Evolutionary conservation across 2,329 filamentous ascomycete genomes (phyloP), one percentile per base, ranked within the genome.

Genomic region (Colletotrichum sp.): DNA sequence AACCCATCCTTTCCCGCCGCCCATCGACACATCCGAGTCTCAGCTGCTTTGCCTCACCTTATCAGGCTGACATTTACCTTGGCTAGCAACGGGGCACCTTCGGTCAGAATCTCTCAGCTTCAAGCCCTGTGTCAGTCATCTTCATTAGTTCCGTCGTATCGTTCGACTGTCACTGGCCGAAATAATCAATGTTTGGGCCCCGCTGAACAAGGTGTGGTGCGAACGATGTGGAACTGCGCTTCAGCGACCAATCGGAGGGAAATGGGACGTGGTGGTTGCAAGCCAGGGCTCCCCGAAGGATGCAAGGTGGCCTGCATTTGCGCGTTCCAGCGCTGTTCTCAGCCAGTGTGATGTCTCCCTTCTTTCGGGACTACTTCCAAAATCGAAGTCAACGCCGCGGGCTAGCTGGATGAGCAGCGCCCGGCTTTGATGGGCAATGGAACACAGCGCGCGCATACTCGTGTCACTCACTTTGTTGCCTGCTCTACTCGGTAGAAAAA

Each of bases 131-230:
- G 57, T 62, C 69, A 68, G 57, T 68, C n/a, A 33, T 43, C 5
- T 4, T 62, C 16, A 31, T 36, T 57, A n/a, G 27, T 29, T 51
- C 18, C 21, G 33, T 21, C 38, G 31, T 62, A 63, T 70, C 66
- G 43, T 24, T 16, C 13, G 7, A 57, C 29, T 57, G 16, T 71
- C 6, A 66, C 61, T 70, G 67, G 71, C 9, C 31, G 11, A 21
- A 15, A 15, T 58, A 16, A 16, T 31, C n/a, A 8, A 13, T 24
- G 18, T 33, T 8, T 29, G 8, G 27, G 43, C 18, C 27, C 61
- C 70, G 59, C 59, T 65, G 71, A 73, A 62, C 57, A 73, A 61
- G 55, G 68, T 73, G 68, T 62, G 67, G 71, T 64, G 34, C 12
- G 43, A 58, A 54, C 18, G 21, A 58, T 8, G 55, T 55, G 27